A percentile compares a stretch with the other conserved stretches of the same genome.
These are phyloP conservation scores for Fusarium brevicatenulatum DNA, from an alignment of 2,329 filamentous ascomycete genomes.

Conservation along the genomic window DNA sequence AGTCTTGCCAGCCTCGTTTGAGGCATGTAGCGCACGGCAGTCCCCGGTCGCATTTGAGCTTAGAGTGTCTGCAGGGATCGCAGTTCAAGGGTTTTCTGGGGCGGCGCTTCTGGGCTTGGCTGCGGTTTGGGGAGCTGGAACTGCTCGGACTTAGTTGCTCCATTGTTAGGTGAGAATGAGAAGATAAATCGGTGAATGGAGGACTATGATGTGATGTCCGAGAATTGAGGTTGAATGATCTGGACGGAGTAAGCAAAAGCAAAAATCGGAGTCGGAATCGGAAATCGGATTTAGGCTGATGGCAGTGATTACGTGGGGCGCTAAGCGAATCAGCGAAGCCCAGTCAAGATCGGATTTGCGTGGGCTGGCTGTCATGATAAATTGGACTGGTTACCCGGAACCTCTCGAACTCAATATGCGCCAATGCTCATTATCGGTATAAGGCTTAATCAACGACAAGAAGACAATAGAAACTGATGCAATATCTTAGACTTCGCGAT, in stretches of 20 bases:
- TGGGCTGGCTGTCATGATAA: no score
- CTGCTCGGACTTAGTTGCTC: background rate
- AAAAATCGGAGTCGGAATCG: background rate
- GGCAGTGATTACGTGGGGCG: background rate
- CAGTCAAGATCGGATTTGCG: background rate
- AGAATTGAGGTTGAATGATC: background rate
- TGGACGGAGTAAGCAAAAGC: fast-evolving
- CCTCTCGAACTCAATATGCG: no score
- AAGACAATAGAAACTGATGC: no score
- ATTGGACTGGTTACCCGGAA: background rate
- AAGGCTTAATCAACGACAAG: no score
- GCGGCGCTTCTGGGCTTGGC: background rate
- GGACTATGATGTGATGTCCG: background rate
- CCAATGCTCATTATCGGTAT: no score
- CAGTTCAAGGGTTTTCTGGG: constrained; percentile 19
- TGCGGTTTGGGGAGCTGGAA: background rate
- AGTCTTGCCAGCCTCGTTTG: constrained; percentile 14
- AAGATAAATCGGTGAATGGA: fast-evolving
- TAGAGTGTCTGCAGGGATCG: constrained; percentile 17
- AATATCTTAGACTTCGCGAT: no score
- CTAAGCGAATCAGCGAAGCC: background rate
- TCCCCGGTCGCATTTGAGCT: constrained; percentile 23
- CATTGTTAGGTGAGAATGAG: background rate
- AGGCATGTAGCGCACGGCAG: constrained; percentile 9
- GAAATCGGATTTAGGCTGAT: background rate